Conservation (phyloP, 176 grass and related monocot species). For the Cenchrus fungigraminus region DNA sequence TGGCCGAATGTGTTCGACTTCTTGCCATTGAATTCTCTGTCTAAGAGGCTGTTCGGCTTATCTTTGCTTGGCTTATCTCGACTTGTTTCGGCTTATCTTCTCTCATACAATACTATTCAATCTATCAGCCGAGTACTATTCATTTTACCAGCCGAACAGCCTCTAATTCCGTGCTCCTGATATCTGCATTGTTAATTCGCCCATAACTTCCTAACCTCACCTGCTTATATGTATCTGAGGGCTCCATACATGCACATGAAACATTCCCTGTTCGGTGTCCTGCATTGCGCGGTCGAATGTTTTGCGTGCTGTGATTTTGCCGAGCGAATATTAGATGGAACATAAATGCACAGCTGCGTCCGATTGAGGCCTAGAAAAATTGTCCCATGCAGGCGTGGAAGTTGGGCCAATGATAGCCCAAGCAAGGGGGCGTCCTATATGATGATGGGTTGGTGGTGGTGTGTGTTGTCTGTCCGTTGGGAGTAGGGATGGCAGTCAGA, state of each 20-base stretch:
- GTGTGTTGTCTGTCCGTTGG: too few species aligned
- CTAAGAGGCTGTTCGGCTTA: too few species aligned
- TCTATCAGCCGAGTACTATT: background rate
- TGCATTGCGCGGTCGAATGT: background rate
- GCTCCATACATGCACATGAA: background rate
- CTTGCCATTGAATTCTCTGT: background rate
- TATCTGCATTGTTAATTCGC: background rate
- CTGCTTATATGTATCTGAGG: background rate
- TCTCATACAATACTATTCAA: too few species aligned
- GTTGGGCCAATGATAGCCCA: background rate
- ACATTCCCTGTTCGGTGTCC: background rate
- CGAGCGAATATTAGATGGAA: background rate
- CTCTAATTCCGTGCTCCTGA: background rate
- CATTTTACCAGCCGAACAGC: too few species aligned
- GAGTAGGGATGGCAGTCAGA: too few species aligned
- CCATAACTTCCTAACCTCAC: too few species aligned
- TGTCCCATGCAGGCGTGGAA: background rate
- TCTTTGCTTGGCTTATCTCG: too few species aligned
- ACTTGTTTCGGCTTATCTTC: too few species aligned
- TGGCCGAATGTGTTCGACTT: background rate
- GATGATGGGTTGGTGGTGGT: too few species aligned
- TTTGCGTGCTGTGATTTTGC: background rate
- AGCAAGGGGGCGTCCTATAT: too few species aligned
- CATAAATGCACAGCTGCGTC: background rate
- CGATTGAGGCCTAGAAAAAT: background rate